Percentiles rank a stretch among this genome's conserved stretches.
phyloP scores from a whole-genome alignment of 2,329 filamentous ascomycete species.

The Alternaria brassicae region DNA sequence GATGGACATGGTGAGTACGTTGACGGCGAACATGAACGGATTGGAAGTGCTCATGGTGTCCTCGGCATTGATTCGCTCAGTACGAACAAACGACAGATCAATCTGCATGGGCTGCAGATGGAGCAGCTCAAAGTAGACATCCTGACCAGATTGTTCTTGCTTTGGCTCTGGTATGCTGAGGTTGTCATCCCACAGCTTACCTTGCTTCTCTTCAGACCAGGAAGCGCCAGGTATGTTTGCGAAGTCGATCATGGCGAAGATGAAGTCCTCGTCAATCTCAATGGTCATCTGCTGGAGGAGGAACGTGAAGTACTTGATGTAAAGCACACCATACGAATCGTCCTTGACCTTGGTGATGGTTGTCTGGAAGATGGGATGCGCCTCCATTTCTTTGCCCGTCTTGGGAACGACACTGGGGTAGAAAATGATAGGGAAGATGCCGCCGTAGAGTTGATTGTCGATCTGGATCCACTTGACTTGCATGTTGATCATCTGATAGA shows the following conservation, averaged over 20 bases:
- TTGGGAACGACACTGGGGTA: conserved; percentile 98
- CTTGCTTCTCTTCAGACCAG: conserved; percentile 84
- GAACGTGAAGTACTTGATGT: conserved; percentile 97
- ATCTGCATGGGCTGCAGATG: conserved; percentile 99
- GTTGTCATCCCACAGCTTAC: conserved; percentile 85
- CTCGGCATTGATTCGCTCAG: conserved; percentile 93
- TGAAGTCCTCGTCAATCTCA: conserved; percentile 97
- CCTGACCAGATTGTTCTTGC: conserved; percentile 82
- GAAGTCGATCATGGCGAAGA: conserved; percentile 94
- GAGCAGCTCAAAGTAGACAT: conserved; percentile 97
- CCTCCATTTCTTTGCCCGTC: conserved; percentile 93
- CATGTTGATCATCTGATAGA: conserved; percentile 90
- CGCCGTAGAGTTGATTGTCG: conserved; percentile 97
- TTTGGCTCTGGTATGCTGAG: conserved; percentile 92
- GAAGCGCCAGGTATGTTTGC: conserved; percentile 89
- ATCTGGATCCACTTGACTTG: conserved; percentile 99
- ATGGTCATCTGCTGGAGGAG: conserved; percentile 97
- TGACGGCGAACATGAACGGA: conserved; percentile 98
- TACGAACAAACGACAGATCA: conserved; percentile 95
- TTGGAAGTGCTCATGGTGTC: conserved; percentile 88
- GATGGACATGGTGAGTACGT: conserved; percentile 98
- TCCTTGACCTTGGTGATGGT: conserved; percentile 96
- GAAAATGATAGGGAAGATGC: conserved; percentile 95
- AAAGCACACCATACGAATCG: conserved; percentile 95
- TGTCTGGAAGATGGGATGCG: conserved; percentile 90